These are phyloP conservation scores for Petasospora fabianii DNA, from an alignment of 1,139 yeast species.

Conservation along the genomic window DNA sequence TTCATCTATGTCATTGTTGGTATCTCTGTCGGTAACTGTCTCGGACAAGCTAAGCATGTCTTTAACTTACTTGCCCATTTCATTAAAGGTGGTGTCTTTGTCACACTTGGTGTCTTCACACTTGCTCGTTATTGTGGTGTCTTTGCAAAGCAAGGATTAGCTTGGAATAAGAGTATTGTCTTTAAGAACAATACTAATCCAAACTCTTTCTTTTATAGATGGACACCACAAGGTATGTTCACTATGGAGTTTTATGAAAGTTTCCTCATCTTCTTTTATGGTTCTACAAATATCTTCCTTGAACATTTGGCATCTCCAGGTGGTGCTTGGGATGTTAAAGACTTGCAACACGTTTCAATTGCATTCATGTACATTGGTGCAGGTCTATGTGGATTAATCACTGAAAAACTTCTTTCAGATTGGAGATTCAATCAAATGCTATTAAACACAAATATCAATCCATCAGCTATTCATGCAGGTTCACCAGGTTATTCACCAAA, in stretches of 20 bases:
- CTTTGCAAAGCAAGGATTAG: constrained; percentile 73
- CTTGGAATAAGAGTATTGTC: constrained; percentile 71
- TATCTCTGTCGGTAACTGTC: constrained; percentile 63
- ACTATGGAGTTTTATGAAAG: constrained; percentile 88
- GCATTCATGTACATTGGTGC: constrained; percentile 93
- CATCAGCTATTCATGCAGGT: constrained; percentile 36
- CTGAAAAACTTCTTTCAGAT: constrained; percentile 56
- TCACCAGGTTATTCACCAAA: constrained; percentile 79
- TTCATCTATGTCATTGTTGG: constrained; percentile 67
- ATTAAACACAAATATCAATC: constrained; percentile 24
- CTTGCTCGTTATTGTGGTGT: constrained; percentile 86
- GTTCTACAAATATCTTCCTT: constrained; percentile 80
- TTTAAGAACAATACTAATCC: constrained; percentile 32
- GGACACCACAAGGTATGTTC: constrained; percentile 49
- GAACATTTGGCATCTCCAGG: constrained; percentile 79
- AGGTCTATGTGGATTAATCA: constrained; percentile 83
- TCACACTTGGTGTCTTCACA: constrained; percentile 68
- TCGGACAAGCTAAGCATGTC: constrained; percentile 64
- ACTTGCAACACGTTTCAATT: constrained; percentile 89
- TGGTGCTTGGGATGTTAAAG: constrained; percentile 87
- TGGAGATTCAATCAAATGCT: constrained; percentile 35
- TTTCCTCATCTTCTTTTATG: constrained; percentile 77
- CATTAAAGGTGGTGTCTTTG: constrained; percentile 92
- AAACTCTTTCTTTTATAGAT: constrained; percentile 34
- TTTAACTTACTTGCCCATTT: constrained; percentile 90